A percentile compares a stretch with the other conserved stretches of the same genome.
These are phyloP conservation scores for Cordyceps pruinosa DNA, from an alignment of 2,329 filamentous ascomycete genomes.

Conservation along the genomic window DNA sequence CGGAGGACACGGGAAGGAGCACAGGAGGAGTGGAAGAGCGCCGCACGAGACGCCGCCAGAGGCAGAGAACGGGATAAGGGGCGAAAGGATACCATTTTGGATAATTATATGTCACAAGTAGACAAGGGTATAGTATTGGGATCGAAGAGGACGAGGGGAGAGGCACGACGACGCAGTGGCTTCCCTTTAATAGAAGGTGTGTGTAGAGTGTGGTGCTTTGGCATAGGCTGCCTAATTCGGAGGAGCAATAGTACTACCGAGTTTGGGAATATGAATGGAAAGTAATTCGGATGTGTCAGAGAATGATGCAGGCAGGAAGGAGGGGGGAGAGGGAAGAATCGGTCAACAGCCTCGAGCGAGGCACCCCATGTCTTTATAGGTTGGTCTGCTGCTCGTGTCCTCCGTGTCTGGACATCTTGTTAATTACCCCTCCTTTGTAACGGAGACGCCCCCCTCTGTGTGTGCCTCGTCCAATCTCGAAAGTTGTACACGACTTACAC, in stretches of 20 bases:
- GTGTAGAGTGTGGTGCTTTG: background rate
- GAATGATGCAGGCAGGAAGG: slow-evolving; percentile 1
- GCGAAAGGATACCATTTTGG: slow-evolving; percentile 27
- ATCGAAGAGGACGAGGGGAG: background rate
- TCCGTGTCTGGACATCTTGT: background rate
- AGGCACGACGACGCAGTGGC: background rate
- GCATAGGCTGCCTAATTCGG: too few species aligned
- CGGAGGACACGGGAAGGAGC: slow-evolving; percentile 16
- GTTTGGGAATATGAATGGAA: background rate
- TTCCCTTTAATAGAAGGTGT: slow-evolving; percentile 5
- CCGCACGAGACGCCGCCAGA: slow-evolving; percentile 19
- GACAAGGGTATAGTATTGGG: background rate
- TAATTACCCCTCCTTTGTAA: background rate
- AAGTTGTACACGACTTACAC: background rate
- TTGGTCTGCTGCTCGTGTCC: background rate
- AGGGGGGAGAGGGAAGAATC: background rate
- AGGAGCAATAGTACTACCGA: background rate
- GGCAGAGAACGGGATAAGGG: slow-evolving; percentile 22
- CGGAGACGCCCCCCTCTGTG: background rate
- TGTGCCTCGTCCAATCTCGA: background rate
- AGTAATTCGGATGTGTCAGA: slow-evolving; percentile 10
- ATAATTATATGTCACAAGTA: background rate
- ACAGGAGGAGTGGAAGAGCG: slow-evolving; percentile 19
- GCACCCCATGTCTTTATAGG: slow-evolving; percentile 2
- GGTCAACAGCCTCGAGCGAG: background rate